Base-by-base conservation (phyloP, 352 stramenopile species). In the Elongisporangium undulatum region DNA sequence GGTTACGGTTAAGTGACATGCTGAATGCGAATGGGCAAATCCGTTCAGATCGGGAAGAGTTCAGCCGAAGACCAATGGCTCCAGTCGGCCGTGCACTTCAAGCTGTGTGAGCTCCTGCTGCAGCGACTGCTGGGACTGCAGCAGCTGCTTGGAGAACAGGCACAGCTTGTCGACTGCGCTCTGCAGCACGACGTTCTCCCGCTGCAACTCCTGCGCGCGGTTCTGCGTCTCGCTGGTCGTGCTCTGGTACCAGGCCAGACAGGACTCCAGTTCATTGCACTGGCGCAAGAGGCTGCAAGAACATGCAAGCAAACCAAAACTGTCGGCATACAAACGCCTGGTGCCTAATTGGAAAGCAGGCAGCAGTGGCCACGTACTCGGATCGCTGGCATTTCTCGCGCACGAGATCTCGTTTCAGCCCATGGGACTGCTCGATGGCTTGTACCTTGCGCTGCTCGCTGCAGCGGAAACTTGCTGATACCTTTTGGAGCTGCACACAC, bases 371-470 rank as follows among this genome's bases (percentile, higher is more conserved):
- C 7, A 66, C 72, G 61, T 68, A 89, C 77, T 83, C 75, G 58
- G 75, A 70, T 39, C 79, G 77, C 58, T 87, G 77, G 34, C 75
- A 85, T 23, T 69, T 67, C 55, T 86, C 77, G 55, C 80, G 19
- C n/a, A 88, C 72, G 34, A 90, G 59, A 16, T 76, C 63, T 34
- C 77, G 75, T 61, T 84, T 86, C 24, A 89, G 62, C 29, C 55
- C 62, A 26, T 64, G 63, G 17, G 63, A 74, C n/a, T 69, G 58
- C 0, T 62, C 67, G 22, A 78, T 49, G 3, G 65, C 68, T 16
- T 74, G 67, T 9, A 53, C 61, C 61, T 80, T 82, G 39, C 72
- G 68, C 60, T 68, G 71, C 51, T 82, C 62, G 48, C 72, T 82
- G 41, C 56, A 72, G 16, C 62, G 60, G 22, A 86, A 66, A 16